Conservation (phyloP, 176 grass and related monocot species). For the Elaeis guineensis region DNA sequence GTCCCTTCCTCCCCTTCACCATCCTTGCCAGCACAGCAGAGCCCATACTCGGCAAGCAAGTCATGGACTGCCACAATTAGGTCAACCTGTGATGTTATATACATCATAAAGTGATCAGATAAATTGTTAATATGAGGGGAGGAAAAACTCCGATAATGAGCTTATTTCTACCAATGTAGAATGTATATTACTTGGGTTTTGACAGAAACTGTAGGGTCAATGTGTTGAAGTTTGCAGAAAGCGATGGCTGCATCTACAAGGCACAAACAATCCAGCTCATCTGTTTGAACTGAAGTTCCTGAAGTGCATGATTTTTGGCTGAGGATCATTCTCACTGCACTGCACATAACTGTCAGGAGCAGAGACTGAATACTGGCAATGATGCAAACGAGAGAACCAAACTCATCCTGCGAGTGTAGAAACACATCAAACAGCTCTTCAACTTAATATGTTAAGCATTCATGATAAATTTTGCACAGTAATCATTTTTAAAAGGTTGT, state of each 20-base stretch:
- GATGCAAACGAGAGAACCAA: constrained; percentile 40
- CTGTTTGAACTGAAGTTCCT: constrained; percentile 40
- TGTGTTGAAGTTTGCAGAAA: constrained; percentile 95
- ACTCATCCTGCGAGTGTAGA: constrained; percentile 44
- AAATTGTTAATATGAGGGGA: constrained; percentile 12
- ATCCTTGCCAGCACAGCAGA: constrained; percentile 77
- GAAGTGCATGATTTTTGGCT: constrained; percentile 49
- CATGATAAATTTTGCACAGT: too few species aligned
- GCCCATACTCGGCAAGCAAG: constrained; percentile 93
- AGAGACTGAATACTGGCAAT: constrained; percentile 75
- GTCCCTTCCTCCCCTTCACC: constrained; percentile 74
- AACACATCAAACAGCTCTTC: background rate
- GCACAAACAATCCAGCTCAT: constrained; percentile 67
- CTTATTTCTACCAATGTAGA: constrained; percentile 24
- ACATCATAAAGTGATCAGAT: too few species aligned
- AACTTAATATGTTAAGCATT: too few species aligned
- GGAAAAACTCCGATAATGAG: constrained; percentile 1
- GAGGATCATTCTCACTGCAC: constrained; percentile 67
- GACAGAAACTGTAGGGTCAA: constrained; percentile 69
- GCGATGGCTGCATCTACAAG: constrained; percentile 79
- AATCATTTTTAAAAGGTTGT: too few species aligned
- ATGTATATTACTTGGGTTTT: constrained; percentile 64
- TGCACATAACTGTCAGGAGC: constrained; percentile 67
- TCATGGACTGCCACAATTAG: constrained; percentile 83
- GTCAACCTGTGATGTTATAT: constrained; percentile 63